Base-by-base conservation (phyloP, 78 protist species). In the Dictyostelium brefeldianum region DNA sequence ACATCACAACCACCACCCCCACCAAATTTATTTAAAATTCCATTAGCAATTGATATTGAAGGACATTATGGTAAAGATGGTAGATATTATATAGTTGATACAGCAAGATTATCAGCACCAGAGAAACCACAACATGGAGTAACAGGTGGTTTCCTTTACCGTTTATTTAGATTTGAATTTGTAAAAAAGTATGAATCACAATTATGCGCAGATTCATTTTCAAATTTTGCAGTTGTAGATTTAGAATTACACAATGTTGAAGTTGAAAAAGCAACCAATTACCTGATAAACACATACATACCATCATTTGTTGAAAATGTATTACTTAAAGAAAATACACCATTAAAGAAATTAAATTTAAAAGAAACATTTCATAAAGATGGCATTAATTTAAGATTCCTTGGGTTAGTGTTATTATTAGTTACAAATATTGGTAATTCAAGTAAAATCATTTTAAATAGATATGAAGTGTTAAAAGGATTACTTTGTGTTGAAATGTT, bases 11-110 rank as follows among this genome's bases (percentile, higher is more conserved):
- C n/a, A n/a, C n/a, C n/a, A 36, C 43, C 43, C 2, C 51, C n/a
- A 47, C 12, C 31, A 47, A 47, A 51, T 12, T 70, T 14, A 25
- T 57, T 46, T 22, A 36, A 56, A 46, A 80, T 80, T 25, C 93
- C 93, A 27, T 47, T 87, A 9, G 95, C 95, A 3, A 67, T 90
- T 59, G 95, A 90, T 69, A 90, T 90, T 50, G 95, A 90, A 67
- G 95, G 95, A 48, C 95, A 90, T 53, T 80, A 78, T 82, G 95
- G 91, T 20, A 43, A 20, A 10, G 95, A 90, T 79, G 95, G 95
- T 20, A 20, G 95, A 50, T 90, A 90, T n/a, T 90, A 90, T 82
- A 64, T 90, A 8, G 90, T 67, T 67, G 94, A 82, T 41, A 43
- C 78, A 25, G 95, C 95, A 31, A 41, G 95, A 51, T 53, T 90